These are phyloP conservation scores for Stachybotrys elegans DNA, from an alignment of 2,329 filamentous ascomycete genomes.

Conservation along the genomic window DNA sequence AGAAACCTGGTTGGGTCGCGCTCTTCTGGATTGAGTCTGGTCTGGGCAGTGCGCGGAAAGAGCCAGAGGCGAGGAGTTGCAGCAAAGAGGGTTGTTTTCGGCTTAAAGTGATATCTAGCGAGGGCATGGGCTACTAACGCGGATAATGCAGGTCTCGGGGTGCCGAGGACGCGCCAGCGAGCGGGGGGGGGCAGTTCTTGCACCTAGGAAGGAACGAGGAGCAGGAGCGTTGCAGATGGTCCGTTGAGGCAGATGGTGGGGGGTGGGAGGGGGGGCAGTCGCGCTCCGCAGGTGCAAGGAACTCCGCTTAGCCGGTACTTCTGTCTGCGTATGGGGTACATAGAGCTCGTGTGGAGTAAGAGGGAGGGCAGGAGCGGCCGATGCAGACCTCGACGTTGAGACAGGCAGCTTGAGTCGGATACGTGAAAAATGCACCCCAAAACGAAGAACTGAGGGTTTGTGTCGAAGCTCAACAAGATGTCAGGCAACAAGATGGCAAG, in stretches of 20 bases:
- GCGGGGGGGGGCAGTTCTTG: conserved; percentile 6
- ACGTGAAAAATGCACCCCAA: too few relatives aligned
- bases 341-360: too few relatives aligned
- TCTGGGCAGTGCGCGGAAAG: conserved; percentile 13
- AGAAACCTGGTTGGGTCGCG: conserved; percentile 49
- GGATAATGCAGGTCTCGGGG: conserved; percentile 21
- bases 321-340: too few relatives aligned
- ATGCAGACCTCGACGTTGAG: too few relatives aligned
- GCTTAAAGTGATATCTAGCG: too few relatives aligned
- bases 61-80: neutral
- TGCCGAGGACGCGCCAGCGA: conserved; percentile 18
- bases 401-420: too few relatives aligned
- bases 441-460: too few relatives aligned
- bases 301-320: too few relatives aligned
- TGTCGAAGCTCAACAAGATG: too few relatives aligned
- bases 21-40: conserved; percentile 33
- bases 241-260: neutral
- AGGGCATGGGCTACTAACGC: neutral
- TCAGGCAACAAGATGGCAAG: too few relatives aligned
- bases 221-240: conserved; percentile 10
- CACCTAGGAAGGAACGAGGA: conserved; percentile 8
- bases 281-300: neutral
- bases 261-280: neutral
- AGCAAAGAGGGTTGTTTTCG: conserved; percentile 1
- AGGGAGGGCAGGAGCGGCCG: too few relatives aligned